Evolutionary conservation across 2,329 filamentous ascomycete species (phyloP).

Genomic region (Tympanopsis confertula): DNA sequence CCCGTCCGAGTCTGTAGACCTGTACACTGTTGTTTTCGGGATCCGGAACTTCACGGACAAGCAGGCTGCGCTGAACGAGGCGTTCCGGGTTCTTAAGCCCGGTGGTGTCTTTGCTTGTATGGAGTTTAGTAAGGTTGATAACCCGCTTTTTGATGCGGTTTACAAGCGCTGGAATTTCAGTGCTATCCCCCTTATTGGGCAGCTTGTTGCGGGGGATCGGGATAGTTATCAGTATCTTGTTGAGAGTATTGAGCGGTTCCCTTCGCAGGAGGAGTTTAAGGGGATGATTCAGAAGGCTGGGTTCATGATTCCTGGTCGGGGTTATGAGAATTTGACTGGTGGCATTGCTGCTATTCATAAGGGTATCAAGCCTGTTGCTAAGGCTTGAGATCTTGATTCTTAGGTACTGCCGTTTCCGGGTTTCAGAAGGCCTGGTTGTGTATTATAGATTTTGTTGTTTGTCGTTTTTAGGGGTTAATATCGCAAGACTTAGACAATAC

Average conservation of each 20-base stretch:
- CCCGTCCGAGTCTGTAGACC: constrained; percentile 50
- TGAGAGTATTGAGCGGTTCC: constrained; percentile 92
- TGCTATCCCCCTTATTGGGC: constrained; percentile 88
- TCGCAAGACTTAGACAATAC: too few relatives aligned
- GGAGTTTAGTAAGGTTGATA: constrained; percentile 80
- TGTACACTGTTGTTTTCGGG: constrained; percentile 95
- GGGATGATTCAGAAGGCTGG: constrained; percentile 75
- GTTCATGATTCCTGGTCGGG: constrained; percentile 70
- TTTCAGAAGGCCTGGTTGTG: too few relatives aligned
- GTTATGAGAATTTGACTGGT: constrained; percentile 82
- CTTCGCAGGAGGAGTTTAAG: constrained; percentile 72
- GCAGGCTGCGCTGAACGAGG: constrained; percentile 68
- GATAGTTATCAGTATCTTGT: constrained; percentile 98
- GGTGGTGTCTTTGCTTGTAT: constrained; percentile 93
- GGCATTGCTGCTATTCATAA: constrained; percentile 95
- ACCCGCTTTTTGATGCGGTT: constrained; percentile 65
- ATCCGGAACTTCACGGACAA: constrained; percentile 97
- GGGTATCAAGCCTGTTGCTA: constrained; percentile 68
- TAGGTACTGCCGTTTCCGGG: too few relatives aligned
- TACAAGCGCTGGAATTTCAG: constrained; percentile 96
- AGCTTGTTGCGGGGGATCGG: constrained; percentile 83
- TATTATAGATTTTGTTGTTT: too few relatives aligned
- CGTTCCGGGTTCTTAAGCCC: constrained; percentile 78
- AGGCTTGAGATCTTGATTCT: too few relatives aligned
- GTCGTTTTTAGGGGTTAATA: too few relatives aligned